phyloP scores from a whole-genome alignment of 163 green algal genomes.

The Coccomyxa subellipsoidea region DNA sequence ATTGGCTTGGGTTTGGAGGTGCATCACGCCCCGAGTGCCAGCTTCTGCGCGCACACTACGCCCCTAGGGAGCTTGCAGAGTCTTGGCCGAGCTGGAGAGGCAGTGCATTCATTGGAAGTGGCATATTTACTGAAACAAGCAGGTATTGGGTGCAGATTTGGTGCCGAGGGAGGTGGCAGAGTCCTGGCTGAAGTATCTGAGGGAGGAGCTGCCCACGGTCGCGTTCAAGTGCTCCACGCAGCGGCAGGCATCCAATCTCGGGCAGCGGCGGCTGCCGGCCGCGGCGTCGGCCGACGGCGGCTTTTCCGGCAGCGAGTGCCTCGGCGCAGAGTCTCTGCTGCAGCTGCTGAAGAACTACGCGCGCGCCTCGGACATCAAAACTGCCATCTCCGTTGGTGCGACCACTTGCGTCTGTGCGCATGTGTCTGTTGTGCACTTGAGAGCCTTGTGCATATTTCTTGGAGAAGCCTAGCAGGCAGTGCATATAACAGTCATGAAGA shows the following conservation, averaged over 20 bases:
- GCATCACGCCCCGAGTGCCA: too few relatives aligned
- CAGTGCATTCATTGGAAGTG: neutral
- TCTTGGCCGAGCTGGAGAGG: too few relatives aligned
- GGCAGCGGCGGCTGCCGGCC: slow-evolving; percentile 21
- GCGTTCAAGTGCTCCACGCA: slow-evolving; percentile 97
- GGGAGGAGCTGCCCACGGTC: slow-evolving; percentile 90
- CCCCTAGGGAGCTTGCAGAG: too few relatives aligned
- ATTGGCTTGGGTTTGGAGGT: too few relatives aligned
- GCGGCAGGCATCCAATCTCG: slow-evolving; percentile 65
- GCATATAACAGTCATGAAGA: too few relatives aligned
- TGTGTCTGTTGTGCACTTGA: too few relatives aligned
- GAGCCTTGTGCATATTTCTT: too few relatives aligned
- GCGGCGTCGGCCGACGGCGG: neutral
- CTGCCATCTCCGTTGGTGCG: slow-evolving; percentile 85
- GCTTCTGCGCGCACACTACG: too few relatives aligned
- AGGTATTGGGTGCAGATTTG: slow-evolving; percentile 84
- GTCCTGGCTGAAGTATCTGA: slow-evolving; percentile 91
- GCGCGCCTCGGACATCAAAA: slow-evolving; percentile 75
- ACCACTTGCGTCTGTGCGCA: too few relatives aligned
- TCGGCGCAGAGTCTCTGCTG: slow-evolving; percentile 83
- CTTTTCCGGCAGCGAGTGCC: slow-evolving; percentile 32
- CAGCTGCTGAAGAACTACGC: slow-evolving; percentile 98
- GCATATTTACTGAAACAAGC: neutral
- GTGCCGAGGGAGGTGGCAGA: slow-evolving; percentile 86
- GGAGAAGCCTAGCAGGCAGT: too few relatives aligned